Conservation (phyloP, 805 yeast genomes). For the Candida alai region DNA sequence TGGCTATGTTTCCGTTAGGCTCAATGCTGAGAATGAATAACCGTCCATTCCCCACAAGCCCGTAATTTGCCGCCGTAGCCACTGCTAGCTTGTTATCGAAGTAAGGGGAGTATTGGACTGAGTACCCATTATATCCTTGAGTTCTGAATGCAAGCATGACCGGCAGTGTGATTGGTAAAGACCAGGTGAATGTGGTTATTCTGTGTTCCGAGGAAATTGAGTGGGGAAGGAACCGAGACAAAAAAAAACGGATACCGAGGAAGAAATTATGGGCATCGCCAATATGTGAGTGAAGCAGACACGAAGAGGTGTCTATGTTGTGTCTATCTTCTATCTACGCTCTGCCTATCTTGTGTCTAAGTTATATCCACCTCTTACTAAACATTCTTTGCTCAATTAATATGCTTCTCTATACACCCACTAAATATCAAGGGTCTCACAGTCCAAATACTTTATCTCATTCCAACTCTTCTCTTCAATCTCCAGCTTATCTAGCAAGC, state of each 20-base stretch:
- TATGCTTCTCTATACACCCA: too few species aligned
- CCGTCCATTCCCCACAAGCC: constrained; percentile 91
- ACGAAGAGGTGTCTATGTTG: too few species aligned
- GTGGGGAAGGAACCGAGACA: not conserved
- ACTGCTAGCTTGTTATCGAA: constrained; percentile 87
- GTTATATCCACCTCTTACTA: too few species aligned
- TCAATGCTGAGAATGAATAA: constrained; percentile 66
- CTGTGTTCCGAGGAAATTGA: too few species aligned
- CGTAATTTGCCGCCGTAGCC: constrained; percentile 88
- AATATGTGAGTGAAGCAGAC: too few species aligned
- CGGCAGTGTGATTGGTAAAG: not conserved
- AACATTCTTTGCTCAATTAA: too few species aligned
- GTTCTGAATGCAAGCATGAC: constrained; percentile 71
- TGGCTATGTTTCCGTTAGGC: constrained; percentile 56
- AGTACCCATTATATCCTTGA: constrained; percentile 80
- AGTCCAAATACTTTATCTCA: constrained; percentile 40
- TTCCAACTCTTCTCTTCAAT: constrained; percentile 21
- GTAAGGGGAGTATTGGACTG: constrained; percentile 86
- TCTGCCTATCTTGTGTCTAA: too few species aligned
- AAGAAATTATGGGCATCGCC: not conserved
- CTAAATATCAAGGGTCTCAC: constrained; percentile 21
- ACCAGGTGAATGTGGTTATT: not conserved
- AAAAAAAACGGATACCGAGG: not conserved
- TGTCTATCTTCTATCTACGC: too few species aligned
- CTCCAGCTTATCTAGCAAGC: constrained; percentile 36